Base-by-base conservation (phyloP, 2,329 filamentous ascomycete genomes). In the Myriangium duriaei region DNA sequence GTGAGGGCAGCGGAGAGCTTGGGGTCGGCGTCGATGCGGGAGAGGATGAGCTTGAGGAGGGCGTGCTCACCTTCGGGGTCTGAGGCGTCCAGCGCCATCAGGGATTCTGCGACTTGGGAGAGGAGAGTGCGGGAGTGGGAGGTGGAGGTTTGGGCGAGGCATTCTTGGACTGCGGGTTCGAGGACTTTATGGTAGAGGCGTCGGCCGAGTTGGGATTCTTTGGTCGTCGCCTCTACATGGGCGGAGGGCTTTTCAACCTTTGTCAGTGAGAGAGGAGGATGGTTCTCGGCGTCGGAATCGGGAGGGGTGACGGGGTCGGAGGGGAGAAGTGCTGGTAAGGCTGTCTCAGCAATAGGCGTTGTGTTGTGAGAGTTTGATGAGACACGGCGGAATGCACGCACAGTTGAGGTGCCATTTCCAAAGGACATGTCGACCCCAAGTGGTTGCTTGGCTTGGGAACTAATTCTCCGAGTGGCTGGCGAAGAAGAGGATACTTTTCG, bases 31-130 rank as follows among this genome's bases (percentile, higher is more conserved):
- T 80, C 72, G 32, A 92, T 70, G 40, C 75, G 74, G n/a, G 82
- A 71, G 43, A 92, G 69, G 46, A 93, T 73, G 40, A 75, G 72
- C 51, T 78, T 81, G 52, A 98, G 69, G 11, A 98, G 69, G 47
- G 93, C 77, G 51, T 88, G 91, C 29, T 87, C 76, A 12, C 87
- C 87, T 55, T 95, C 88, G 0, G 88, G 88, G 51, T 98, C 88
- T 18, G 88, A 69, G 31, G 82, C 76, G 56, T 96, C 84, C 19
- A 98, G 69, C 10, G 78, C 72, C 4, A 79, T 80, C 67, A 91
- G 92, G 0, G 88, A 87, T 55, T 93, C 83, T 0, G 83, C 84
- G 10, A 95, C 68, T 45, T 77, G 76, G 2, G 81, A 82, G 18
- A 96, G 70, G 0, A 85, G 85, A 49, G 94, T 85, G 24, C 87